phyloP scores from a whole-genome alignment of 768 basidiomycete species.

The Boletus tomentosulus region DNA sequence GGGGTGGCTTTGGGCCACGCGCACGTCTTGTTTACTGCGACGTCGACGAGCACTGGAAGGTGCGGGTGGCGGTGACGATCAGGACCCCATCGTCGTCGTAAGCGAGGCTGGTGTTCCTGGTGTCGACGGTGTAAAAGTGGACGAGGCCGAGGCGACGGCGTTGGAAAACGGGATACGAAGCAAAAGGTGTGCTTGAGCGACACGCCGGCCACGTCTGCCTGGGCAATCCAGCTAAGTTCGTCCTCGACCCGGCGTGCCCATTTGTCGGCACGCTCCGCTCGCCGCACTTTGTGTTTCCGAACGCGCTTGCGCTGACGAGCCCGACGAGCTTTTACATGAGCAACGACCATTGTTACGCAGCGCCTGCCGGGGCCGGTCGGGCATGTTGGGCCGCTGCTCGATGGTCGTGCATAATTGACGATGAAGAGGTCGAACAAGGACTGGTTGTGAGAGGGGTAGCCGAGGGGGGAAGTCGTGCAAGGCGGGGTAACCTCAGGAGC shows the following conservation, averaged over 20 bases:
- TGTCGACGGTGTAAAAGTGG: slow-evolving; percentile 49
- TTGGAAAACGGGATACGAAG: no score
- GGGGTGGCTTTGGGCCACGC: slow-evolving; percentile 7
- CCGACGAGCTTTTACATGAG: no score
- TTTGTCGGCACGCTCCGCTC: no score
- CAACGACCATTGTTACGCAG: no score
- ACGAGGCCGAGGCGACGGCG: no score
- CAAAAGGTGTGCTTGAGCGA: no score
- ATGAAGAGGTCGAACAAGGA: slow-evolving; percentile 56
- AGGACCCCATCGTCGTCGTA: slow-evolving; percentile 47
- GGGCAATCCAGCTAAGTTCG: no score
- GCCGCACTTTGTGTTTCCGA: no score
- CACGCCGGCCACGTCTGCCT: no score
- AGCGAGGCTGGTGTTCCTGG: slow-evolving; percentile 44
- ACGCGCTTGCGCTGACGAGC: no score
- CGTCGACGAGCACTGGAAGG: slow-evolving; percentile 46
- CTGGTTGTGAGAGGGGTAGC: slow-evolving; percentile 49
- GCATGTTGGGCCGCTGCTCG: slow-evolving; percentile 50
- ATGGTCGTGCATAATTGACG: slow-evolving; percentile 72
- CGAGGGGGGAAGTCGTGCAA: slow-evolving; percentile 68
- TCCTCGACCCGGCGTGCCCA: no score
- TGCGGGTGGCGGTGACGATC: slow-evolving; percentile 62
- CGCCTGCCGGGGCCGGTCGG: no score
- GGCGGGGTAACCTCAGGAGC: slow-evolving; percentile 50
- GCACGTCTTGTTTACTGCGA: slow-evolving; percentile 43